Evolutionary conservation across 2,329 filamentous ascomycete species (phyloP), one percentile per base, ranked within the genome.

Genomic region (Eutypa lata): DNA sequence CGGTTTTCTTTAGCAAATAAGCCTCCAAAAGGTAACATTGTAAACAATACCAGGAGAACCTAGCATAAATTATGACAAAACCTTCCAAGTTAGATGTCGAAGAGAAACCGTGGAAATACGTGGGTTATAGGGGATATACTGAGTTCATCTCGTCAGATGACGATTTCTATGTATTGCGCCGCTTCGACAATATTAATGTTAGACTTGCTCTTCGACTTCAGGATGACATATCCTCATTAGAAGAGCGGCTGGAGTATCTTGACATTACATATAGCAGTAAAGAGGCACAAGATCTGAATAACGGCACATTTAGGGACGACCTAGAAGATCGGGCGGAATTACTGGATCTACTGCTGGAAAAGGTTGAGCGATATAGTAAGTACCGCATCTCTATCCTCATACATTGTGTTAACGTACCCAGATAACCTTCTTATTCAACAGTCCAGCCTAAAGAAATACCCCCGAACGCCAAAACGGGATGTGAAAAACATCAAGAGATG

Each of bases 191-290:
- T 1, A 55, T 71, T 0, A 71, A 69, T 42, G 53, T 56, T 7
- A 54, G 69, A 33, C 53, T 70, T 13, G 53, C 65, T 1, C 57
- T 73, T 3, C 57, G 59, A 1, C 57, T 72, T 3, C 70, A 73
- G 53, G 69, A 73, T 33, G 57, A 69, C 43, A 55, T 73, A 1
- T 59, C 58, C 1, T 54, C 48, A 0, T 45, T 72, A 0, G 70
- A 73, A 53, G 51, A 67, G 7, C 47, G 66, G 10, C 57, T 73
- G 3, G 7, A 10, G 24, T 19, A 43, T 6, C 13, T 16, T 13
- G 3, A 24, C 14, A 3, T 6, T 14, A 5, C 18, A 43, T 61
- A 57, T 26, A 66, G 62, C 16, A 48, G 37, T 7, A 61, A 37
- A 26, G 47, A 53, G 7, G 49, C 55, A 0, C 48, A 49, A 1